Conservation (phyloP, 2,329 filamentous ascomycete species). For the Monilinia fructicola region DNA sequence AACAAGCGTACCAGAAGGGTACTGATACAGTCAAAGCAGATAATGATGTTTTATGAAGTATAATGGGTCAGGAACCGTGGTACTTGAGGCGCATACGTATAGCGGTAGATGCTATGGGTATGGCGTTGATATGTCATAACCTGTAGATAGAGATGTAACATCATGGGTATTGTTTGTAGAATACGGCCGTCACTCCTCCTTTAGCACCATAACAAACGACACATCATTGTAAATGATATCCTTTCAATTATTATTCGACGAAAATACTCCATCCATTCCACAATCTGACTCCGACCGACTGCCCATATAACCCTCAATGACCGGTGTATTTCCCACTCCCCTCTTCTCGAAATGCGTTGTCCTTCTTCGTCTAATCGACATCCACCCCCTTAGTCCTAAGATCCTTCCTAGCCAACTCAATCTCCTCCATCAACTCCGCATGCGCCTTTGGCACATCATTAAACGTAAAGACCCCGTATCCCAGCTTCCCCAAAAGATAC, state of each 20-base stretch:
- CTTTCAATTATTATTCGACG: conserved; percentile 19
- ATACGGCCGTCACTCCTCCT: background rate
- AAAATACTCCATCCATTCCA: conserved; percentile 11
- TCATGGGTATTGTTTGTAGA: background rate
- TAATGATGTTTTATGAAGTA: background rate
- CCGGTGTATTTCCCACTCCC: background rate
- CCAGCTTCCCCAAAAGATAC: conserved; percentile 87
- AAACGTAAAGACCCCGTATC: conserved; percentile 91
- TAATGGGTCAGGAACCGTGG: background rate
- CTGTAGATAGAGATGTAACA: conserved; percentile 6
- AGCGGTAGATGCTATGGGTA: background rate
- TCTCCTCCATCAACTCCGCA: conserved; percentile 83
- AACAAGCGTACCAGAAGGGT: background rate
- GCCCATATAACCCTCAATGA: conserved; percentile 2
- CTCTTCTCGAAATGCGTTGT: background rate
- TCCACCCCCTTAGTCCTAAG: conserved; percentile 72
- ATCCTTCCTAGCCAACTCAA: conserved; percentile 72
- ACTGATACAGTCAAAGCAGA: background rate
- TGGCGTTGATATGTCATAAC: background rate
- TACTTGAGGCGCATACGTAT: background rate
- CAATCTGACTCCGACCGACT: conserved; percentile 1
- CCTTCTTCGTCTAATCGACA: conserved; percentile 36
- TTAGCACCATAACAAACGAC: background rate
- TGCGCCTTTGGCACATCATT: conserved; percentile 93
- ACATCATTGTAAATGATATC: conserved; percentile 9